Conservation (phyloP, 495 filamentous ascomycete genomes). For the Bryoglossum gracile region DNA sequence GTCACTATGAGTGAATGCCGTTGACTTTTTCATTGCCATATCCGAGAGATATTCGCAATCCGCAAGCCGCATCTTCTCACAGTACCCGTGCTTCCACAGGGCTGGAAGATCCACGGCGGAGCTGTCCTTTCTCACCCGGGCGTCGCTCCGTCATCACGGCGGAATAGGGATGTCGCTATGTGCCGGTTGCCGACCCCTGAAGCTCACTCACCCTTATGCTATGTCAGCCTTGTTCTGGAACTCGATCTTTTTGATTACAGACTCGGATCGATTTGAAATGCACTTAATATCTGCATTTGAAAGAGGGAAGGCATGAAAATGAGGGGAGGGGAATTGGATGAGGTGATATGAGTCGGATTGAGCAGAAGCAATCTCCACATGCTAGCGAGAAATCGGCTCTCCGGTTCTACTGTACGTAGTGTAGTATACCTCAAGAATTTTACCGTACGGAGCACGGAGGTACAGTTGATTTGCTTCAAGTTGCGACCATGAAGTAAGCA, state of each 20-base stretch:
- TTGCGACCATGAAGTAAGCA: constrained; percentile 6
- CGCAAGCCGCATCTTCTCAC: no score
- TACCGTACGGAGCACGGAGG: background rate
- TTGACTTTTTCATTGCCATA: background rate
- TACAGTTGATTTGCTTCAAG: background rate
- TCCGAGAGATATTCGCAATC: no score
- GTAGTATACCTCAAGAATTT: no score
- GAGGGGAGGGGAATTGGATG: background rate
- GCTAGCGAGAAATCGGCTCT: background rate
- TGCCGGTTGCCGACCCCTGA: background rate
- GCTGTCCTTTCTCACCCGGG: background rate
- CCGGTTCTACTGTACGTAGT: no score
- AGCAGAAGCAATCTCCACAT: background rate
- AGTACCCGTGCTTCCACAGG: constrained; percentile 2
- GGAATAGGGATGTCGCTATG: background rate
- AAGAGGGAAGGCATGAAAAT: background rate
- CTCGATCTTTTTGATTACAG: background rate
- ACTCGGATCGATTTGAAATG: background rate
- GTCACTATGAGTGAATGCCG: background rate
- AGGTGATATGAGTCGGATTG: background rate
- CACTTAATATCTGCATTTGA: no score
- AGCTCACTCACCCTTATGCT: background rate
- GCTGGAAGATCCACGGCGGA: background rate
- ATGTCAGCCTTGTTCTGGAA: constrained; percentile 2
- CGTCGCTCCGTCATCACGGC: constrained; percentile 12